phyloP scores from a whole-genome alignment of 2,329 filamentous ascomycete genomes.

The Cordyceps militaris region DNA sequence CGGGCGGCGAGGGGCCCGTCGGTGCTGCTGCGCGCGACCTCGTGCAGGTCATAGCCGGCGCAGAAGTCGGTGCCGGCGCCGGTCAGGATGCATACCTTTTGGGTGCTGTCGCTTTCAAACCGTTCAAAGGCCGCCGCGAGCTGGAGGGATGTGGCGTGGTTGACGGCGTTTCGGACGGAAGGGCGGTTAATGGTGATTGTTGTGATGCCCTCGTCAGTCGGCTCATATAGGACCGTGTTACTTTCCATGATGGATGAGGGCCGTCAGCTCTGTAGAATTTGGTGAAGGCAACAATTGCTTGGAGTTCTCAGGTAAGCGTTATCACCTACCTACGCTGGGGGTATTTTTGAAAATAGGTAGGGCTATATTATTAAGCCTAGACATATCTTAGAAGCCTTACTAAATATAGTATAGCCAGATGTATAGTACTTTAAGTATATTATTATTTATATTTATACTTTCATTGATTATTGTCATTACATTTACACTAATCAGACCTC shows the following conservation, averaged over 20 bases:
- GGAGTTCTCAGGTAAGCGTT: too few relatives aligned
- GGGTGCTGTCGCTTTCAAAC: constrained; percentile 42
- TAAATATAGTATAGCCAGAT: too few relatives aligned
- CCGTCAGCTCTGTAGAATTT: too few relatives aligned
- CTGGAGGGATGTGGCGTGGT: constrained; percentile 38
- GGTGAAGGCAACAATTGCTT: too few relatives aligned
- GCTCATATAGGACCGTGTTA: constrained; percentile 3
- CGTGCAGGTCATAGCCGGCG: constrained; percentile 45
- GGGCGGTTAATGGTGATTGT: constrained; percentile 49
- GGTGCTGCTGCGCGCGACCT: constrained; percentile 26
- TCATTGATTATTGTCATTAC: too few relatives aligned
- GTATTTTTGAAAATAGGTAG: too few relatives aligned
- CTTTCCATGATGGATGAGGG: background rate
- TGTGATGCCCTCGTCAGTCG: constrained; percentile 37
- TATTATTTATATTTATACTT: too few relatives aligned
- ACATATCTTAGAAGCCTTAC: too few relatives aligned
- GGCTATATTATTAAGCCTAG: too few relatives aligned
- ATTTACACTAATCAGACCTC: too few relatives aligned
- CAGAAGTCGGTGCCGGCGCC: constrained; percentile 43
- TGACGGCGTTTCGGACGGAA: constrained; percentile 44
- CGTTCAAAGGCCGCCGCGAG: constrained; percentile 40
- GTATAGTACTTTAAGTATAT: too few relatives aligned
- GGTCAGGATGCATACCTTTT: constrained; percentile 46
- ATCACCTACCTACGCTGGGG: too few relatives aligned
- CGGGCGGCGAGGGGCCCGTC: constrained; percentile 8